These are phyloP conservation scores for Kandelia obovata DNA, from an alignment of 345 rosid genomes.

Conservation along the genomic window DNA sequence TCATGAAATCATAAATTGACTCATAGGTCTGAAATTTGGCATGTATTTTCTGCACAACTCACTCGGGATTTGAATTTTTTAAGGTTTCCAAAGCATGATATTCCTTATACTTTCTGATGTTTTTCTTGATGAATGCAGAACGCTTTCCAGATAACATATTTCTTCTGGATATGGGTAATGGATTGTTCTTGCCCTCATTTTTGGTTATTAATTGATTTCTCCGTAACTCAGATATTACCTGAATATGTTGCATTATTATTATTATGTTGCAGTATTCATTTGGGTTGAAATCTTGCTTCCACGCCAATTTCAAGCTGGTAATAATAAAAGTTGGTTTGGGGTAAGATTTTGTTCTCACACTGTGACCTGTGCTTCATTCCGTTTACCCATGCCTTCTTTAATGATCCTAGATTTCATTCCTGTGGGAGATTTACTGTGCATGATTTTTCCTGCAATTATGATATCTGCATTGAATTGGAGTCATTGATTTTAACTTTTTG, in stretches of 20 bases:
- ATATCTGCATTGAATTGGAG: not conserved
- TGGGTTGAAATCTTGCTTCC: constrained; percentile 71
- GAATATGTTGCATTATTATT: not conserved
- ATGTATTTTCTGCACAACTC: too few species aligned
- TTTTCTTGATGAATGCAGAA: constrained; percentile 48
- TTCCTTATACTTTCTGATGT: too few species aligned
- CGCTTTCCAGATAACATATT: constrained; percentile 95
- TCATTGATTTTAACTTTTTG: not conserved
- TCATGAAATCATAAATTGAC: too few species aligned
- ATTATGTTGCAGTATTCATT: constrained; percentile 61
- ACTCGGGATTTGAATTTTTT: too few species aligned
- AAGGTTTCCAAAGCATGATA: too few species aligned
- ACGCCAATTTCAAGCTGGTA: constrained; percentile 48
- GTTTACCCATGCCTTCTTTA: too few species aligned
- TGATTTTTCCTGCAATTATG: not conserved
- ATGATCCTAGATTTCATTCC: not conserved
- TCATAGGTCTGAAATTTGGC: too few species aligned
- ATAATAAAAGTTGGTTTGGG: constrained; percentile 58
- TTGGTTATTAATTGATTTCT: not conserved
- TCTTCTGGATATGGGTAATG: constrained; percentile 91
- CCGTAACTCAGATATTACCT: too few species aligned
- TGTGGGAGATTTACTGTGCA: too few species aligned
- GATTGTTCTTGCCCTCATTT: constrained; percentile 6
- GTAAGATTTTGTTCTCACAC: constrained; percentile 37
- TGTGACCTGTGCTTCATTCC: too few species aligned